Conservation (phyloP, 2,329 filamentous ascomycete genomes). For the Apiospora kogelbergensis region DNA sequence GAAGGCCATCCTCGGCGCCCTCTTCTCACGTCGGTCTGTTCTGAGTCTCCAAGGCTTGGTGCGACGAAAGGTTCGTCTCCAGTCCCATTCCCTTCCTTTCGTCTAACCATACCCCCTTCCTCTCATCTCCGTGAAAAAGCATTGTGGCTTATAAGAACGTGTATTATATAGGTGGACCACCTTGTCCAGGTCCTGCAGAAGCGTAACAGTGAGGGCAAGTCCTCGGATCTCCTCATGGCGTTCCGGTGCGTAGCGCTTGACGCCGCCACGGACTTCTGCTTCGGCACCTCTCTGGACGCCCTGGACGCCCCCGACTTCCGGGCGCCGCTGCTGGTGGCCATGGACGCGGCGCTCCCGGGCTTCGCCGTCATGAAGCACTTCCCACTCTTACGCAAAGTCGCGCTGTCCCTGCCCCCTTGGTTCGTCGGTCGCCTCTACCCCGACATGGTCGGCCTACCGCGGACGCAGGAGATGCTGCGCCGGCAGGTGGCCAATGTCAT, state of each 20-base stretch:
- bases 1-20: conserved; percentile 2
- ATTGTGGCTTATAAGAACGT: neutral
- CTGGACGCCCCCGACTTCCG: neutral
- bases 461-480: conserved; percentile 2
- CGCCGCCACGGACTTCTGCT: conserved; percentile 9
- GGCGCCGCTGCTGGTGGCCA: conserved; percentile 4
- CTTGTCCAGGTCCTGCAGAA: neutral
- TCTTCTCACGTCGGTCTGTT: conserved; percentile 7
- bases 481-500: neutral
- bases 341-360: neutral
- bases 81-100: neutral
- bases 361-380: conserved; percentile 11
- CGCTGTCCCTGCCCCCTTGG: neutral
- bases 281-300: conserved; percentile 3
- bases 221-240: conserved; percentile 6
- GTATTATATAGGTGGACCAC: neutral
- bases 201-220: conserved; percentile 8
- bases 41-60: neutral
- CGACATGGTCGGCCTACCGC: neutral
- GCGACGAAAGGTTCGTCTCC: neutral
- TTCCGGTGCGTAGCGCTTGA: conserved; percentile 9
- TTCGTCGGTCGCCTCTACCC: neutral
- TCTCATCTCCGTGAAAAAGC: too few species aligned
- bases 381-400: neutral
- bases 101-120: neutral